Evolutionary conservation across 129 eudicot species (phyloP).

Genomic region (Oenanthe sinensis): DNA sequence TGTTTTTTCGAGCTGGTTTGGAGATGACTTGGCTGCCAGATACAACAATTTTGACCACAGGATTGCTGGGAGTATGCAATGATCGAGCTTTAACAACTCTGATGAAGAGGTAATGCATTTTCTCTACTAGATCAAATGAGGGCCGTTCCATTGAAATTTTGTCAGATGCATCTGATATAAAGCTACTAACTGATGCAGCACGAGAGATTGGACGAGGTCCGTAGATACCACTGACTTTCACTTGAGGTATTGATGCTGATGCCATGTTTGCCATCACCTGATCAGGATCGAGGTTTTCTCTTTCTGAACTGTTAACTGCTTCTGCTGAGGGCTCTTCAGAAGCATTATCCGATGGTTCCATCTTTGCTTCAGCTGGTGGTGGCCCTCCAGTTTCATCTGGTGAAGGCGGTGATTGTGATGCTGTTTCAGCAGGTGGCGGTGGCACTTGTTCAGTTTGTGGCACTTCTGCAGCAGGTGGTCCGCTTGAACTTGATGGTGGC

Average conservation of each 20-base stretch:
- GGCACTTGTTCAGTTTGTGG: slow-evolving; percentile 4
- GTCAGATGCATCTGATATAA: slow-evolving; percentile 53
- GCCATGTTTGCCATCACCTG: slow-evolving; percentile 42
- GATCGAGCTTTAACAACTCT: slow-evolving; percentile 75
- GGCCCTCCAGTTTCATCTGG: background rate
- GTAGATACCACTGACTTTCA: slow-evolving; percentile 29
- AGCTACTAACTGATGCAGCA: slow-evolving; percentile 61
- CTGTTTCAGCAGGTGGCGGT: slow-evolving; percentile 16
- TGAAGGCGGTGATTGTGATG: slow-evolving; percentile 2
- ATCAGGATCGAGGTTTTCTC: slow-evolving; percentile 27
- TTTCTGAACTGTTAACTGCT: slow-evolving; percentile 5
- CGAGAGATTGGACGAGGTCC: slow-evolving; percentile 65
- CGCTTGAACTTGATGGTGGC: slow-evolving; percentile 15
- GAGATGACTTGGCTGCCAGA: slow-evolving; percentile 58
- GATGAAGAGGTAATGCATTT: slow-evolving; percentile 90
- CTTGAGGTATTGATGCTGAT: slow-evolving; percentile 50
- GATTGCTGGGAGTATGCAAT: slow-evolving; percentile 56
- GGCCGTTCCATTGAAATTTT: slow-evolving; percentile 48
- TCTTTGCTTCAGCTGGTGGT: background rate
- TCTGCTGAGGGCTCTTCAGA: background rate
- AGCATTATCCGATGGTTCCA: slow-evolving; percentile 7
- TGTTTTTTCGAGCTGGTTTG: slow-evolving; percentile 59
- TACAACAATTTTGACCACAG: slow-evolving; percentile 66
- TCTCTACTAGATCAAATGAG: slow-evolving; percentile 80
- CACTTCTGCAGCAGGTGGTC: slow-evolving; percentile 10